phyloP scores from a whole-genome alignment of 805 yeast genomes.

The Cyberlindnera euphorbiae region DNA sequence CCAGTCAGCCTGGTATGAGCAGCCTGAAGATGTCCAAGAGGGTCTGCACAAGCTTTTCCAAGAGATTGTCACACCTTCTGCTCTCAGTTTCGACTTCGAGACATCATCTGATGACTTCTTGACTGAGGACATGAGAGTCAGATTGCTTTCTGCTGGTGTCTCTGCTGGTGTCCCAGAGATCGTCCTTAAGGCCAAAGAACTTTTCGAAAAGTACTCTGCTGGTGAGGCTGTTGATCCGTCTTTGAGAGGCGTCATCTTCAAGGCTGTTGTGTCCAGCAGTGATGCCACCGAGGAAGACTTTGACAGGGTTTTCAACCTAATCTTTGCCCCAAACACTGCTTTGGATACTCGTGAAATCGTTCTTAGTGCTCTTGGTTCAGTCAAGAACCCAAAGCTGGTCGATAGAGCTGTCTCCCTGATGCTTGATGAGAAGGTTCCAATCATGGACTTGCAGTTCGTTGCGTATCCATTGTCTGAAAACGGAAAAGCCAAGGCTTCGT shows the following conservation, averaged over 20 bases:
- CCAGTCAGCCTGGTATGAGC: conserved; percentile 49
- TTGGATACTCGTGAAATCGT: conserved; percentile 67
- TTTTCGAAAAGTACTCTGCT: conserved; percentile 32
- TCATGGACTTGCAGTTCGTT: conserved; percentile 75
- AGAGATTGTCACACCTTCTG: conserved; percentile 50
- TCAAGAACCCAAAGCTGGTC: conserved; percentile 45
- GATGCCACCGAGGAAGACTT: conserved; percentile 59
- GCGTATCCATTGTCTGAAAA: conserved; percentile 63
- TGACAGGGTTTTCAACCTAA: conserved; percentile 53
- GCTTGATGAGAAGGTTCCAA: conserved; percentile 51
- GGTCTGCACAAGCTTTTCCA: conserved; percentile 47
- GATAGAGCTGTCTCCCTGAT: conserved; percentile 49
- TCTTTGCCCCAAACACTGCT: conserved; percentile 53
- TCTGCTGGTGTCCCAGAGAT: conserved; percentile 44
- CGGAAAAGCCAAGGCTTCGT: conserved; percentile 54
- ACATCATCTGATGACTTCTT: conserved; percentile 50
- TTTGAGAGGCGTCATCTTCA: conserved; percentile 60
- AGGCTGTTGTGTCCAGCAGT: conserved; percentile 61
- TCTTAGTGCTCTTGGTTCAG: conserved; percentile 60
- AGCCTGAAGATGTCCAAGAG: conserved; percentile 38
- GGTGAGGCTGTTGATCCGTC: conserved; percentile 67
- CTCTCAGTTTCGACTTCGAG: conserved; percentile 56
- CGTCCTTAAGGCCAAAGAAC: conserved; percentile 37
- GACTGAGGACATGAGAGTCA: conserved; percentile 59
- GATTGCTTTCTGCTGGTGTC: conserved; percentile 56